Evolutionary conservation across 2,329 filamentous ascomycete genomes (phyloP).

Genomic region (Thielaviopsis punctulata): DNA sequence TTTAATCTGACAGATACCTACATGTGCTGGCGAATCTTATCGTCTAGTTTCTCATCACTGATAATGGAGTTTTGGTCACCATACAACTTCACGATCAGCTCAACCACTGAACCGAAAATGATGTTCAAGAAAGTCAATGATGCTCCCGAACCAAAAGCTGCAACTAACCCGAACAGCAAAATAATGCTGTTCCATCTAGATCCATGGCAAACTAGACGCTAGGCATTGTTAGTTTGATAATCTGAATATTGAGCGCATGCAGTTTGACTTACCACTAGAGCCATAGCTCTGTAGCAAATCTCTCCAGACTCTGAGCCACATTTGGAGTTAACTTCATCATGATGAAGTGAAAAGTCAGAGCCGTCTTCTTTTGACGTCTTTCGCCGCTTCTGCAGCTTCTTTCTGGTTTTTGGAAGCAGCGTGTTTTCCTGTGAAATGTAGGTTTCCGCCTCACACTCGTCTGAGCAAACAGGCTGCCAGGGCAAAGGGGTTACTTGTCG

Average conservation of each 20-base stretch:
- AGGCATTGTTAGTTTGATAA: background rate
- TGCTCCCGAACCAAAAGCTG: constrained; percentile 11
- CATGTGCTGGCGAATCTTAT: background rate
- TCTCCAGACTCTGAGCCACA: background rate
- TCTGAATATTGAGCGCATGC: background rate
- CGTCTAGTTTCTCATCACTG: background rate
- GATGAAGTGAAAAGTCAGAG: background rate
- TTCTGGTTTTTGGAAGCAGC: background rate
- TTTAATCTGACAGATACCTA: background rate
- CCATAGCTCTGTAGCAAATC: background rate
- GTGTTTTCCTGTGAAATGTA: background rate
- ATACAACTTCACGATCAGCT: background rate
- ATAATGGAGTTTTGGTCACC: background rate
- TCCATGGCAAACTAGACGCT: constrained; percentile 11
- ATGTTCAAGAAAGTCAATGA: constrained; percentile 21
- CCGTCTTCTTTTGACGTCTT: background rate
- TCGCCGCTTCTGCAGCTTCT: constrained; percentile 1
- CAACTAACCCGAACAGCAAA: constrained; percentile 4
- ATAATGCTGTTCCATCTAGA: constrained; percentile 5
- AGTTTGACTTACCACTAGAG: constrained; percentile 6
- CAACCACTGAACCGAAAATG: constrained; percentile 17
- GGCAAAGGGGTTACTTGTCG: background rate
- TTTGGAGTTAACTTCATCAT: background rate
- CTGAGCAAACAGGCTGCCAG: background rate
- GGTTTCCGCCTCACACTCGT: background rate